Evolutionary conservation across 768 basidiomycete species (phyloP).

Genomic region (Tulasnella sp.): DNA sequence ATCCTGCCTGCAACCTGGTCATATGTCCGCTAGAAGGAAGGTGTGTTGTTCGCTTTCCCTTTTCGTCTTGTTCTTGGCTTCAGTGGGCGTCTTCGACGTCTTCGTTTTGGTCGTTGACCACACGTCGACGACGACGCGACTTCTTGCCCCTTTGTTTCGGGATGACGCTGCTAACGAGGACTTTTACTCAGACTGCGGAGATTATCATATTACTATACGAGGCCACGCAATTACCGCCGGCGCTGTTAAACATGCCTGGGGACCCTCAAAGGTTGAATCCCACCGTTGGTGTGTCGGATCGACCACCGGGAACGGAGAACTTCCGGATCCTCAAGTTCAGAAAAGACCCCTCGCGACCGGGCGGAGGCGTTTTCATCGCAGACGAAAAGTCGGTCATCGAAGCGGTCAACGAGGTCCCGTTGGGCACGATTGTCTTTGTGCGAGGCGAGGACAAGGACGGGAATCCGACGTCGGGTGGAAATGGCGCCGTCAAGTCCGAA

Average conservation of each 20-base stretch:
- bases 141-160: background rate
- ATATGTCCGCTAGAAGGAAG: constrained; percentile 91
- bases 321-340: constrained; percentile 46
- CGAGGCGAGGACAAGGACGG: constrained; percentile 26
- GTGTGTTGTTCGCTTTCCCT: constrained; percentile 29
- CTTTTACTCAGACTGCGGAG: constrained; percentile 58
- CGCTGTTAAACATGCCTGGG: constrained; percentile 33
- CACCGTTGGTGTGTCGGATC: constrained; percentile 43
- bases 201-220: constrained; percentile 86
- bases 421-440: constrained; percentile 40
- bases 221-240: constrained; percentile 72
- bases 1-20: constrained; percentile 71
- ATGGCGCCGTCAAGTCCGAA: background rate
- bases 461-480: constrained; percentile 23
- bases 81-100: constrained; percentile 19
- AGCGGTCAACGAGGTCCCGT: constrained; percentile 36
- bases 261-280: constrained; percentile 62
- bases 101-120: constrained; percentile 11
- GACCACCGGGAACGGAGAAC: constrained; percentile 30
- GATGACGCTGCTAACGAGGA: constrained; percentile 4
- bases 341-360: constrained; percentile 68
- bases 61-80: background rate
- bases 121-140: background rate
- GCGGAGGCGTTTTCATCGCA: constrained; percentile 78
- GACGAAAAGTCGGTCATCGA: constrained; percentile 22